Base-by-base conservation (phyloP, 306 rosid species). In the Sechiopsis laciniata region DNA sequence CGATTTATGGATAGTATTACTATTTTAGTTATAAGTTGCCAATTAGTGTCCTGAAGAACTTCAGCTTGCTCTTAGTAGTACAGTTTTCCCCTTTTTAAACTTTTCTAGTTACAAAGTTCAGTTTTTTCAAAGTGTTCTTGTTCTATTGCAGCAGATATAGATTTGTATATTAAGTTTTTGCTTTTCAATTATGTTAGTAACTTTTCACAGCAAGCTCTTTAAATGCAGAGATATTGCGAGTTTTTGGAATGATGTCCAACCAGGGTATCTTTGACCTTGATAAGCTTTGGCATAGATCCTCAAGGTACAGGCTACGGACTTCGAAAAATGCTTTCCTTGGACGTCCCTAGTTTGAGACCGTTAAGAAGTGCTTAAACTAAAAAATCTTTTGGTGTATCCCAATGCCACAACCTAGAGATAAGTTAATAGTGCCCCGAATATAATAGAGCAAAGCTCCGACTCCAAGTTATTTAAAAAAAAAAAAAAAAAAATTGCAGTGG, bases 201-300 rank as follows among this genome's bases (percentile, higher is more conserved):
- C 73, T 68, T 46, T 55, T 68, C 57, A 68, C 8, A 14, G 14
- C 42, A 22, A 48, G 8, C 58, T 7, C 71, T 82, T 61, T 59
- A 48, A 77, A 32, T 82, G 95, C 92, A 94, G 99, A 94, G 85
- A 94, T 94, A 78, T 81, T 94, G 66, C 88, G 92, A 73, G 96
- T 91, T 80, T 91, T 96, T 78, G 96, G 91, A 83, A 89, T 88
- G 97, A 82, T 91, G 92, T 91, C 99, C 85, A 94, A 87, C 87
- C 99, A 89, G 86, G 92, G 96, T 83, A 89, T 91, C 77, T 87
- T 97, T 4, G 99, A 94, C 86, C 91, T 94, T 46, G 99, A 94
- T 74, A 88, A 97, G 79, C 84, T 91, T 73, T 88, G 96, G 82
- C 96, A 94, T 78, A 86, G 99, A 88, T n/a, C n/a, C n/a, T n/a